These are phyloP conservation scores for Protomyces lactucae-debilis DNA, from an alignment of 1,139 yeast species.

Conservation along the genomic window DNA sequence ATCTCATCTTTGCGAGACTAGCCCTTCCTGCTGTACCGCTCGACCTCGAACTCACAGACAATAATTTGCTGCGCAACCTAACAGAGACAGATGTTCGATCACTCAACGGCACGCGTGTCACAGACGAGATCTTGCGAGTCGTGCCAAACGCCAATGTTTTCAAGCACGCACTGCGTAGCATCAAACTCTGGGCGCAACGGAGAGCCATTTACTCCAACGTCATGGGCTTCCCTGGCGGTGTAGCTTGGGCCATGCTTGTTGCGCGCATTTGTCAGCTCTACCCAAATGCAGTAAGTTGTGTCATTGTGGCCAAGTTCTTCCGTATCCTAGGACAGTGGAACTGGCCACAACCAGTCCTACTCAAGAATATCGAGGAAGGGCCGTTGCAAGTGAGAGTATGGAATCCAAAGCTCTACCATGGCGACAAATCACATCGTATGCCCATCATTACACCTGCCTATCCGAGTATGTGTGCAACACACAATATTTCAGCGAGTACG, in stretches of 20 bases:
- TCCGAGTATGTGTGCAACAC: slow-evolving; percentile 99
- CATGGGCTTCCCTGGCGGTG: slow-evolving; percentile 98
- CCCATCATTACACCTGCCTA: slow-evolving; percentile 99
- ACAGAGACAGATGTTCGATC: slow-evolving; percentile 89
- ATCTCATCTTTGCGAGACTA: slow-evolving; percentile 74
- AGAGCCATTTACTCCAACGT: slow-evolving; percentile 91
- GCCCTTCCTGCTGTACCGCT: slow-evolving; percentile 77
- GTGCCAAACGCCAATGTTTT: slow-evolving; percentile 93
- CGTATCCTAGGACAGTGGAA: slow-evolving; percentile 82
- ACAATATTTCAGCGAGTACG: slow-evolving; percentile 83
- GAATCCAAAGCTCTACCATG: slow-evolving; percentile 88
- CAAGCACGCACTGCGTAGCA: slow-evolving; percentile 85
- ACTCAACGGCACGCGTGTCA: slow-evolving; percentile 91
- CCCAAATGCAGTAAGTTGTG: slow-evolving; percentile 94
- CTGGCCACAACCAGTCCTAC: slow-evolving; percentile 97
- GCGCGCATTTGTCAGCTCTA: slow-evolving; percentile 94
- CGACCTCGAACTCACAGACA: slow-evolving; percentile 71
- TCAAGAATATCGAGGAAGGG: slow-evolving; percentile 92
- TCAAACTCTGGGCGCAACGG: slow-evolving; percentile 94
- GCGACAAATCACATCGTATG: slow-evolving; percentile 86
- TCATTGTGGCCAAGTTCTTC: slow-evolving; percentile 81
- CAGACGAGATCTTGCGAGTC: slow-evolving; percentile 80
- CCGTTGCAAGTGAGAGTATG: slow-evolving; percentile 94
- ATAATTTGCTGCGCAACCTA: slow-evolving; percentile 71
- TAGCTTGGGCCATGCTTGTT: slow-evolving; percentile 98